Percentiles rank a stretch among this genome's conserved stretches.
These are phyloP conservation scores for Penicillium robsamsonii DNA, from an alignment of 495 filamentous ascomycete species.

Conservation along the genomic window DNA sequence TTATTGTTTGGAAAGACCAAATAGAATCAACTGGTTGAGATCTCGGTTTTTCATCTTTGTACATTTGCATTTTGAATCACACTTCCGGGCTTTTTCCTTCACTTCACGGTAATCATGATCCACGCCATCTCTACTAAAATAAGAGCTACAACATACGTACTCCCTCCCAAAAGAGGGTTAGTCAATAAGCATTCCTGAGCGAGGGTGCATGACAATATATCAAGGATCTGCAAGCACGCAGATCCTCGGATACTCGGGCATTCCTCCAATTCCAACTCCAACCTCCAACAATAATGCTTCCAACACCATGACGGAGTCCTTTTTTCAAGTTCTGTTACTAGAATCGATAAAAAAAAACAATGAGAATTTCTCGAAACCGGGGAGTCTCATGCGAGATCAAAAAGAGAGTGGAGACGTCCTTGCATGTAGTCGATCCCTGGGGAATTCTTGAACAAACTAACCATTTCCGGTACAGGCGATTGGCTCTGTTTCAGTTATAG, in stretches of 20 bases:
- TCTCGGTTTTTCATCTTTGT: not conserved
- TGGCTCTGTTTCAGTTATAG: conserved; percentile 15
- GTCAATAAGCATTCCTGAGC: conserved; percentile 3
- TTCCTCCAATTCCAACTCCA: not conserved
- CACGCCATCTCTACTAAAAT: not conserved
- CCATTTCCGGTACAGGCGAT: conserved; percentile 8
- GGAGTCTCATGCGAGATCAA: not conserved
- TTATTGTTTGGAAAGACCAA: conserved; percentile 13
- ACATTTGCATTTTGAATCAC: not conserved
- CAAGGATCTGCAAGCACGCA: conserved; percentile 6
- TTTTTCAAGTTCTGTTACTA: not conserved
- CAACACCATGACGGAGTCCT: not conserved
- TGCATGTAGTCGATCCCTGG: conserved; percentile 23
- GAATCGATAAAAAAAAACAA: not conserved
- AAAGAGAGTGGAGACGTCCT: conserved; percentile 21
- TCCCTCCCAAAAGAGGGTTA: not conserved
- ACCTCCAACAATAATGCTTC: not conserved
- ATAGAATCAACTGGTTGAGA: conserved; percentile 10
- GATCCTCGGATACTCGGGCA: conserved; percentile 5
- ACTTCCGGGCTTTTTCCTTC: not conserved
- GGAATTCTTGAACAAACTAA: conserved; percentile 13
- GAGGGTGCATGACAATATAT: conserved; percentile 2
- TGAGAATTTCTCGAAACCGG: not conserved
- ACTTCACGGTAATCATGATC: not conserved
- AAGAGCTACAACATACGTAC: not conserved